phyloP scores from a whole-genome alignment of 1,139 yeast species.

The Magnusiomyces sp. region DNA sequence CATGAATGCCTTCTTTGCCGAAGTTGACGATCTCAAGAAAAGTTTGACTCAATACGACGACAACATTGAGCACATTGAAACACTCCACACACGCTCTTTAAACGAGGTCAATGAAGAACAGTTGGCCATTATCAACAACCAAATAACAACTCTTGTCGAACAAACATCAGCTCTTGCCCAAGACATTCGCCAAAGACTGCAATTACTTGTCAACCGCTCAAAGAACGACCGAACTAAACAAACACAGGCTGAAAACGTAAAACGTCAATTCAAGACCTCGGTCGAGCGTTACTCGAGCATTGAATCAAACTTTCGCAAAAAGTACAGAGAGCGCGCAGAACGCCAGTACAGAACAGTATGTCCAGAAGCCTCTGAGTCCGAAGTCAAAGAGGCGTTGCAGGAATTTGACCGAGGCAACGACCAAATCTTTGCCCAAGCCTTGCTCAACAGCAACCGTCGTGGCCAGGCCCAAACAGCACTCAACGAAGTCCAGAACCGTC shows the following conservation, averaged over 20 bases:
- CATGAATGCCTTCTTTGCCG: slow-evolving; percentile 72
- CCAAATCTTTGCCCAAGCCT: slow-evolving; percentile 90
- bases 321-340: slow-evolving; percentile 80
- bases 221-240: slow-evolving; percentile 66
- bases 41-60: slow-evolving; percentile 74
- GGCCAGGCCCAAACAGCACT: slow-evolving; percentile 96
- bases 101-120: slow-evolving; percentile 76
- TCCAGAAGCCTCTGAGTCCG: slow-evolving; percentile 86
- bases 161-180: slow-evolving; percentile 76
- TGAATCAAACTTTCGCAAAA: slow-evolving; percentile 80
- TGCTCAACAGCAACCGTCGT: slow-evolving; percentile 83
- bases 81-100: slow-evolving; percentile 71
- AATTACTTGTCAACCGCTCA: slow-evolving; percentile 65
- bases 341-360: slow-evolving; percentile 84
- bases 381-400: slow-evolving; percentile 74
- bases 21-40: slow-evolving; percentile 72
- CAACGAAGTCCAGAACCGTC: slow-evolving; percentile 94
- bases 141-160: slow-evolving; percentile 65
- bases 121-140: slow-evolving; percentile 61
- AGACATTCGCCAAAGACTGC: slow-evolving; percentile 66
- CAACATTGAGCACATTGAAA: slow-evolving; percentile 68
- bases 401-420: slow-evolving; percentile 50
- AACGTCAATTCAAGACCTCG: slow-evolving; percentile 74
- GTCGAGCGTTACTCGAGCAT: slow-evolving; percentile 82
- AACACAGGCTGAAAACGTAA: slow-evolving; percentile 84